Base-by-base conservation (phyloP, 2,329 filamentous ascomycete genomes). In the Talaromyces pinophilus region DNA sequence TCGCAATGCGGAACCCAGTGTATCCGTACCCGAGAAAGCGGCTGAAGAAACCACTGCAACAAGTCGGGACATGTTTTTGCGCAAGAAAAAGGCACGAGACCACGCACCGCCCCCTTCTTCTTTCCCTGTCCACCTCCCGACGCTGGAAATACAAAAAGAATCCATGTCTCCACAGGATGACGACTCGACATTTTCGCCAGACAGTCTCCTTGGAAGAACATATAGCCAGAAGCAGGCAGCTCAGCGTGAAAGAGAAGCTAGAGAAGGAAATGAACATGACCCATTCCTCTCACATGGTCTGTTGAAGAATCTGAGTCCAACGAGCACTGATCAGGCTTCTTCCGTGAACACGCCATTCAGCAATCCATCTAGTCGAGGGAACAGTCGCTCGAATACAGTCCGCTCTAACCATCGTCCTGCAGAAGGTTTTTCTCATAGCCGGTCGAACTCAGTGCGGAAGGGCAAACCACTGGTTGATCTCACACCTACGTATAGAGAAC, bases 381-480 rank as follows among this genome's bases (percentile, higher is more conserved):
- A 59, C 63, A 73, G 69, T 60, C 76, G 75, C 17, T 72, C 73
- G 33, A 78, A 77, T 68, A 78, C 76, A 25, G 75, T 78, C 69
- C 74, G 72, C 8, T 72, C 72, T 10, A 1, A 68, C 67, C 35
- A 60, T 33, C 60, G n/a, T 15, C 30, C 59, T 25, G 2, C 71
- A 74, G 1, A 74, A 74, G 55, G 35, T 59, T 7, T 63, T 61
- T 25, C 72, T 72, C 28, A 73, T 76, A 46, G 78, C 48, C 80
- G 83, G 60, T 80, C 80, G n/a, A 77, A 75, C n/a, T 85, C 85
- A 1, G 70, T 76, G 61, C 75, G 72, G 28, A 79, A 76, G 71
- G 82, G 83, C 2, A 87, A 87, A 68, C 90, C 90, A 1, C 82
- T 93, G 5, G 78, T 93, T 35, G 90, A 91, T 72, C 82, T 92